Conservation (phyloP, 106 monocot genomes). For the Dioscorea dumetorum region DNA sequence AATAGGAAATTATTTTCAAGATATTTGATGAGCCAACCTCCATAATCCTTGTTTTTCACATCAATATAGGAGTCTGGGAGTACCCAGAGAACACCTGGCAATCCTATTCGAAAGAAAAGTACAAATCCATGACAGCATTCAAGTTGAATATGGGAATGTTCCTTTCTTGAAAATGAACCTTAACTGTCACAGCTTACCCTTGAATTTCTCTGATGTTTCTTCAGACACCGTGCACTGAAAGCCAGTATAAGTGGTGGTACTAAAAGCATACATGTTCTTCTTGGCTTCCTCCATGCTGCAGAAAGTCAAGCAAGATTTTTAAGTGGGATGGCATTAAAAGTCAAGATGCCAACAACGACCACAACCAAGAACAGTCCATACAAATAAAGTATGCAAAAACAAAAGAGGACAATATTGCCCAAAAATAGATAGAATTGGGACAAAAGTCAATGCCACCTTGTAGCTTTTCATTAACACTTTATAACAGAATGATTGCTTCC, state of each 20-base stretch:
- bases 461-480: too few relatives aligned
- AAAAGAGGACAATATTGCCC: not conserved
- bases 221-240: slow-evolving; percentile 84
- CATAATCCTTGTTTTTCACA: slow-evolving; percentile 92
- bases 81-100: slow-evolving; percentile 95
- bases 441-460: not conserved
- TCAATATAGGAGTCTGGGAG: slow-evolving; percentile 94
- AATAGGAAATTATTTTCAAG: not conserved
- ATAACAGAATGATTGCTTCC: too few relatives aligned
- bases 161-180: not conserved
- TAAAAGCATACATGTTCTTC: slow-evolving; percentile 96
- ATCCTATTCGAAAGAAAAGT: slow-evolving; percentile 29
- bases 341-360: not conserved
- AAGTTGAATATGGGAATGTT: too few relatives aligned
- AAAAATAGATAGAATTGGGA: not conserved
- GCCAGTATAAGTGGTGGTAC: slow-evolving; percentile 91
- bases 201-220: slow-evolving; percentile 93
- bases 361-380: not conserved
- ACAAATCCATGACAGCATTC: not conserved
- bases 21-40: slow-evolving; percentile 38
- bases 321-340: not conserved
- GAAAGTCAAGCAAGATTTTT: not conserved
- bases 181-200: slow-evolving; percentile 29
- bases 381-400: not conserved
- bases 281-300: slow-evolving; percentile 94